Evolutionary conservation across 163 green algal species (phyloP), one percentile per base, ranked within the genome.

Genomic region (Volvox carteri): DNA sequence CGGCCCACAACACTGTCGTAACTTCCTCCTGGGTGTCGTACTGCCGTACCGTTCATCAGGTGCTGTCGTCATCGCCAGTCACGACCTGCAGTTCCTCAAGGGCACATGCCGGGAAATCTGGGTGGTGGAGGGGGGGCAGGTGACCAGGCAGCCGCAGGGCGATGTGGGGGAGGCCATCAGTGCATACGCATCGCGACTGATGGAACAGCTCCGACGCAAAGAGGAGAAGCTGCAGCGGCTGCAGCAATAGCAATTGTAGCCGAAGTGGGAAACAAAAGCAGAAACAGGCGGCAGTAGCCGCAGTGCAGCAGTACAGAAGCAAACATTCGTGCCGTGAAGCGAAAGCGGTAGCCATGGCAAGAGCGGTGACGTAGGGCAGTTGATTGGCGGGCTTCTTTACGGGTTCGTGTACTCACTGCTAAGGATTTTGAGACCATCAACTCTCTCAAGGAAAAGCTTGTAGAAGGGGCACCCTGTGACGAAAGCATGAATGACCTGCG

Each of bases 101-200:
- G 83, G 81, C 83, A 88, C 83, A 16, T 88, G 83, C 50, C 5
- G 28, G 9, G 4, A 83, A 50, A 37, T 90, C 19, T 90, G 85
- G 85, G 74, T 90, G 85, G 85, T 90, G 85, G 85, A 90, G 56
- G 85, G 74, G 16, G 85, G 85, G 11, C 19, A 21, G 6, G 74
- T 78, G 35, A 37, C 3, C 21, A n/a, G 73, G 21, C 74, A 79
- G 30, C 56, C 41, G 41, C 74, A 90, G 85, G 42, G 23, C 4
- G 85, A 90, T 42, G n/a, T 39, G 33, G 58, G 7, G 23, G 74
- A 86, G 2, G 85, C 73, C 0, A 30, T 90, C 1, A 46, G 35
- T 12, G 68, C 37, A 35, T 88, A 62, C 37, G 67, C 50, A 6
- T n/a, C 11, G 7, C 67, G 83, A 7, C 68, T 88, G 35, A 42